A percentile compares a stretch with the other conserved stretches of the same genome.
phyloP scores from a whole-genome alignment of 169 alveolate species.

The Babesia bovis region DNA sequence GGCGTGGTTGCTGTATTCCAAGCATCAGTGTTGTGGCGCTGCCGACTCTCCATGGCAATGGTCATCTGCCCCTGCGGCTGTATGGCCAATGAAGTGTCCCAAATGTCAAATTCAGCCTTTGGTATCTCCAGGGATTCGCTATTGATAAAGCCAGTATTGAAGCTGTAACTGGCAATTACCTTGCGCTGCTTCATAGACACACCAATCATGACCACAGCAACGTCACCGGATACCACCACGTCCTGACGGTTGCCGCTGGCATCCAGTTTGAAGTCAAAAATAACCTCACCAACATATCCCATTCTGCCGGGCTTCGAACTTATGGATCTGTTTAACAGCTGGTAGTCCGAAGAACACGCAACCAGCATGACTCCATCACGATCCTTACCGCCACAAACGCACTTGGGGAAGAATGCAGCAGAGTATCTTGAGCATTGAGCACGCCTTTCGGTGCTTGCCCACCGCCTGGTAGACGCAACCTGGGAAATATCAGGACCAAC shows the following conservation, averaged over 20 bases:
- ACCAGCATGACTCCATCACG: constrained; percentile 34
- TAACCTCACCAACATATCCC: constrained; percentile 33
- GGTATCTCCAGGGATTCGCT: constrained; percentile 39
- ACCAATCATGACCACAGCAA: constrained; percentile 66
- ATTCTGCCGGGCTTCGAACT: constrained; percentile 8
- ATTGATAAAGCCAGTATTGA: constrained; percentile 71
- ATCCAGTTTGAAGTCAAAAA: constrained; percentile 68
- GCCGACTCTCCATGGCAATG: constrained; percentile 35
- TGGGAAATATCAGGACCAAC: constrained; percentile 10
- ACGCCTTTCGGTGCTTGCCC: constrained; percentile 1
- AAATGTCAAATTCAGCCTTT: constrained; percentile 58
- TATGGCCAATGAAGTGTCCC: constrained; percentile 54
- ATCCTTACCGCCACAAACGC: constrained; percentile 49
- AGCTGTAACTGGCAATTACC: constrained; percentile 68
- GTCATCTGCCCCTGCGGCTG: constrained; percentile 48
- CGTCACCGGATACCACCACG: constrained; percentile 70
- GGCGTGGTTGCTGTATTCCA: constrained; percentile 12
- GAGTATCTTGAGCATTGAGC: constrained; percentile 22
- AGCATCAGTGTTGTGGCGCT: constrained; percentile 1
- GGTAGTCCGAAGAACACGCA: constrained; percentile 33
- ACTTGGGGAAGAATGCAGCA: constrained; percentile 39
- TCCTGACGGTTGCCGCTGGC: constrained; percentile 69
- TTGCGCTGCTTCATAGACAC: constrained; percentile 62
- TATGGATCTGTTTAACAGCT: constrained; percentile 10
- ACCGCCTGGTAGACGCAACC: background rate